phyloP scores from a whole-genome alignment of 345 rosid genomes.

The Arabis alpina region DNA sequence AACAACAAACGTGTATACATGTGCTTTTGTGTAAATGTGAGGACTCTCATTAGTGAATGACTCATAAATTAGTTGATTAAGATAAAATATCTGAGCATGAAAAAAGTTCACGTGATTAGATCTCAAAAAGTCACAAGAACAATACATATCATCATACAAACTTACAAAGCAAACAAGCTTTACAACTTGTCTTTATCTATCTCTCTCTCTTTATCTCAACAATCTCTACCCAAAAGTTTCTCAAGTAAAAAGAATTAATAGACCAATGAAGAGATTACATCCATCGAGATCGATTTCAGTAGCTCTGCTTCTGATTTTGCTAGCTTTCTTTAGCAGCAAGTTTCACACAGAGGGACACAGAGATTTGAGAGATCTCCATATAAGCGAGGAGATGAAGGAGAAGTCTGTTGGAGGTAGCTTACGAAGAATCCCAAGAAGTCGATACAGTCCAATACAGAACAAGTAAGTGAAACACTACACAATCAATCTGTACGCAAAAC shows the following conservation, averaged over 20 bases:
- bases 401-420: constrained; percentile 36
- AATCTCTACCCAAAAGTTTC: constrained; percentile 16
- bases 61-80: constrained; percentile 12
- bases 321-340: constrained; percentile 39
- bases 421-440: constrained; percentile 40
- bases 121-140: constrained; percentile 30
- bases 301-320: constrained; percentile 29
- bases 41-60: constrained; percentile 18
- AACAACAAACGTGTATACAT: constrained; percentile 11
- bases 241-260: background rate
- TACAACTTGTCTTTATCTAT: constrained; percentile 37
- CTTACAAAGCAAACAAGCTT: constrained; percentile 32
- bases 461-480: constrained; percentile 28
- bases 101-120: constrained; percentile 44
- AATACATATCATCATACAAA: constrained; percentile 26
- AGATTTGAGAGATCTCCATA: constrained; percentile 33
- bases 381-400: constrained; percentile 6
- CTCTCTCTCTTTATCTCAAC: constrained; percentile 12
- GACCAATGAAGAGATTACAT: constrained; percentile 33
- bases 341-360: constrained; percentile 28
- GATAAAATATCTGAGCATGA: constrained; percentile 23
- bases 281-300: constrained; percentile 38
- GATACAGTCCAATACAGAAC: constrained; percentile 44
- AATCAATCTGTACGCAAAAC: background rate
- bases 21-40: constrained; percentile 24